Base-by-base conservation (phyloP, 2,329 filamentous ascomycete species). In the Colletotrichum gigasporum region DNA sequence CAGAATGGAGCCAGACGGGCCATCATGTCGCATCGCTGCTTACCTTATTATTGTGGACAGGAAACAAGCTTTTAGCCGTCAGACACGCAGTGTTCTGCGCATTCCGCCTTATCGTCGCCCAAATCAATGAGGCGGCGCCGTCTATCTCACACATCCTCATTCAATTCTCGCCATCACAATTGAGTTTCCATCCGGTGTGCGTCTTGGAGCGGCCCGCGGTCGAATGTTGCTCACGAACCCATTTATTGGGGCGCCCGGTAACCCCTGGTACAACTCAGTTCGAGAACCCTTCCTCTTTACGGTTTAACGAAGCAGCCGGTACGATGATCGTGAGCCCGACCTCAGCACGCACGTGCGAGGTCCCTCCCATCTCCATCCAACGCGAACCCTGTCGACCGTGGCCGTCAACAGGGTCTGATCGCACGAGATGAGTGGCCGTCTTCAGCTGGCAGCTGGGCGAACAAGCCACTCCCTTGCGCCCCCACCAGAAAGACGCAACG, bases 391-490 rank as follows among this genome's bases (percentile, higher is more conserved):
- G 22, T 9, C 9, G 6, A 4, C 2, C 14, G 30, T 34, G 20
- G 6, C 22, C 24, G n/a, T 12, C 16, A n/a, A 20, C 14, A 12
- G 11, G 11, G 14, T 26, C 8, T 41, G 18, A 44, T 30, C 24
- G 16, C 16, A n/a, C n/a, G 6, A 42, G 18, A 22, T 18, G 22
- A 41, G 14, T 44, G 22, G 10, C 32, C 30, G 16, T 18, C 11
- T 56, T 57, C 35, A 35, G 44, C 48, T 62, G 51, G 58, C 51
- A 62, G 41, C 42, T 62, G 20, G n/a, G 41, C 41, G 8, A 57
- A 47, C 58, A 57, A 55, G 50, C 58, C 41, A 34, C 30, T 48
- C 16, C 58, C 56, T 22, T 11, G 14, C 18, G 47, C 32, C 44
- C 30, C 50, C 50, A 24, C n/a, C 24, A 42, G 20, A 7, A 24